Evolutionary conservation across 2,329 filamentous ascomycete genomes (phyloP), one percentile per base, ranked within the genome.

Genomic region (Emmonsia crescens): DNA sequence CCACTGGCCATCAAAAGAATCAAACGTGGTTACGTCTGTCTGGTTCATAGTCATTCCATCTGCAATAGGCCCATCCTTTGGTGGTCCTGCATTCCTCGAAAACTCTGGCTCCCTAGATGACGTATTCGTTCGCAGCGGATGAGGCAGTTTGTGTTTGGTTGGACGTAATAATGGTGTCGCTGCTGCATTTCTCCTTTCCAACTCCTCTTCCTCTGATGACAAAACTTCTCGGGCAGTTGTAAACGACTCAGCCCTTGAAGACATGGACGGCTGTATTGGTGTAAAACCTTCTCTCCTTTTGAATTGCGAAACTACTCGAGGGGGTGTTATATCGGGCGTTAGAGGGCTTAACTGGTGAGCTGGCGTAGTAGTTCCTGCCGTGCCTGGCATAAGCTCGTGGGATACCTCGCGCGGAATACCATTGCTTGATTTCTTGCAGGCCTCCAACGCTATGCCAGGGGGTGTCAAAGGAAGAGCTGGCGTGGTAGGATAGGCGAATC

Each of bases 301-400:
- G 65, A 38, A 69, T 66, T 62, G 74, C 73, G 63, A 61, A 38
- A 61, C 24, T 24, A 57, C 49, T 27, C 84, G 82, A 42, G 88
- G 88, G 59, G 88, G 89, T 19, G 88, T 91, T 54, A 88, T 82
- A 73, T 91, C 88, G 40, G 88, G 89, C 2, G 88, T 91, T 38
- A 87, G 88, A 19, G 86, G 86, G 67, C 85, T 89, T 68, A 82
- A 81, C 65, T 86, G 83, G 65, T 84, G 83, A 33, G 84, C 81
- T 57, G 86, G 85, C 5, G 86, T 89, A 60, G 78, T 77, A 44
- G 67, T 67, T 36, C 67, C 67, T 27, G 66, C 62, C 5, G 44
- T 48, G n/a, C n/a, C 54, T 57, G 54, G 54, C 8, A 29, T 42
- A 40, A 57, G 38, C 54, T 57, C 54, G 46, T 62, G 59, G 10